These are phyloP conservation scores for Backusella liffmaniae DNA, from an alignment of 192 early-diverging fungal species.

Conservation along the genomic window DNA sequence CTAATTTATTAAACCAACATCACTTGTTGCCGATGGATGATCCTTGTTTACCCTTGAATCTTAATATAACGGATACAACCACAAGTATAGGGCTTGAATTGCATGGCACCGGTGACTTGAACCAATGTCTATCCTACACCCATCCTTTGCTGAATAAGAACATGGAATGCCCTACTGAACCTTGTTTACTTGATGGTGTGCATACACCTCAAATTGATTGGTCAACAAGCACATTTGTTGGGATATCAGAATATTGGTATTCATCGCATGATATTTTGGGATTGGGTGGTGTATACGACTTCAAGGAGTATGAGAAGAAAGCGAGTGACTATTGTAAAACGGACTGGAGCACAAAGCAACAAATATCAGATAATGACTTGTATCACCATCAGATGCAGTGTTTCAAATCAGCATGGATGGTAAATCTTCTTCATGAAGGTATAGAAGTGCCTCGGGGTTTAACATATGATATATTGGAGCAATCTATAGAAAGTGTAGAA, in stretches of 20 bases:
- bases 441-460: constrained; percentile 71
- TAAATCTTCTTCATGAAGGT: constrained; percentile 89
- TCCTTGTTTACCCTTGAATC: constrained; percentile 63
- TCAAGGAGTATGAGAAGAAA: constrained; percentile 61
- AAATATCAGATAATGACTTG: constrained; percentile 43
- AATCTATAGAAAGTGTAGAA: constrained; percentile 43
- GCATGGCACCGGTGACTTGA: constrained; percentile 59
- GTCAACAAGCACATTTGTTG: constrained; percentile 74
- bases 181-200: constrained; percentile 94
- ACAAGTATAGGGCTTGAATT: constrained; percentile 42
- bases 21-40: constrained; percentile 49
- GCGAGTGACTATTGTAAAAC: constrained; percentile 70
- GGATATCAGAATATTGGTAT: constrained; percentile 97
- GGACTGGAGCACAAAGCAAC: constrained; percentile 60
- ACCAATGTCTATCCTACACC: constrained; percentile 53
- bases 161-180: constrained; percentile 63
- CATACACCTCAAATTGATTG: constrained; percentile 87
- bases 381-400: constrained; percentile 83
- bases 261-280: constrained; percentile 79
- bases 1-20: constrained; percentile 38
- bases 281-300: constrained; percentile 80
- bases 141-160: constrained; percentile 84
- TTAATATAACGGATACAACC: constrained; percentile 48
- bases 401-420: constrained; percentile 94
- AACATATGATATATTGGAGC: constrained; percentile 35